Conservation (phyloP, 2,329 filamentous ascomycete species). For the Monilinia fructicola region DNA sequence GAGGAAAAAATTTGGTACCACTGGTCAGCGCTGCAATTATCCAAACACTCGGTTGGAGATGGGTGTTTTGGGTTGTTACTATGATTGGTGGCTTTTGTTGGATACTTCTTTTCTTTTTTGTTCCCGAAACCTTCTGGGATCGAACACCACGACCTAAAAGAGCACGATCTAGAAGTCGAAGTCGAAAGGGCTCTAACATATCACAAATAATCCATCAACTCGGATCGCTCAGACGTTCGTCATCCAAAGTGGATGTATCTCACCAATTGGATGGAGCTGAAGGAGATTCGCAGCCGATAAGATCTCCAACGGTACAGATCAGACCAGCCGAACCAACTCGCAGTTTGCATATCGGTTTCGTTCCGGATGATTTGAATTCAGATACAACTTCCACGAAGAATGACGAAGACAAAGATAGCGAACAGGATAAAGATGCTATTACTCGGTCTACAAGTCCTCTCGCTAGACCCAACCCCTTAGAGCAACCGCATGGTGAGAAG, state of each 20-base stretch:
- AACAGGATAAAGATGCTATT: neutral
- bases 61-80: constrained; percentile 87
- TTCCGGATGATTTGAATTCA: constrained; percentile 37
- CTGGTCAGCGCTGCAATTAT: constrained; percentile 86
- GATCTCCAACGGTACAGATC: constrained; percentile 5
- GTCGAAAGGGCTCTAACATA: constrained; percentile 27
- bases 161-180: constrained; percentile 20
- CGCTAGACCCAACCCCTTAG: neutral
- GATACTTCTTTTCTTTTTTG: constrained; percentile 78
- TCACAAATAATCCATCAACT: constrained; percentile 29
- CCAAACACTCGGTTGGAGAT: constrained; percentile 75
- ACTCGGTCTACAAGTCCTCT: constrained; percentile 17
- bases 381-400: constrained; percentile 19
- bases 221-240: constrained; percentile 19
- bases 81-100: constrained; percentile 73
- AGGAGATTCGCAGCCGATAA: neutral
- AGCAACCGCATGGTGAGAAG: constrained; percentile 1
- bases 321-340: constrained; percentile 18
- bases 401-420: neutral
- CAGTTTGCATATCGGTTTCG: constrained; percentile 58
- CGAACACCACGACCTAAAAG: constrained; percentile 58
- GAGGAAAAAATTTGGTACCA: constrained; percentile 88
- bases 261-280: constrained; percentile 15
- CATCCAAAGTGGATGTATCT: constrained; percentile 7
- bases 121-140: constrained; percentile 96